These are phyloP conservation scores for Quercus suber DNA, from an alignment of 306 rosid genomes.

Conservation along the genomic window DNA sequence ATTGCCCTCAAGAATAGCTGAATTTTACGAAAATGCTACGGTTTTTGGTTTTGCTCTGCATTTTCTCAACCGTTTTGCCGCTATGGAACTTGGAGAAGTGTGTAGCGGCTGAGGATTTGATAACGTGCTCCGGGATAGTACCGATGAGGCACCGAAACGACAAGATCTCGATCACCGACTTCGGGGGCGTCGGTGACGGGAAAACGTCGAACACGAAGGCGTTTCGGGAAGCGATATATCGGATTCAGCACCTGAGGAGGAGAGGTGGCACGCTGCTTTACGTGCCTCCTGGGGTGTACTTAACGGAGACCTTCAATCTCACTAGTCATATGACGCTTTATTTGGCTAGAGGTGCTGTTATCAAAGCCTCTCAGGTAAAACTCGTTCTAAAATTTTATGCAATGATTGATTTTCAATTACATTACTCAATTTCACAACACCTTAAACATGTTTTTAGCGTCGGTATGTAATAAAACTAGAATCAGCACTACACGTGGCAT, in stretches of 20 bases:
- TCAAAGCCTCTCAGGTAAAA: constrained; percentile 68
- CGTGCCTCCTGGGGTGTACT: constrained; percentile 74
- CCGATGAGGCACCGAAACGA: constrained; percentile 51
- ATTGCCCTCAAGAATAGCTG: background rate
- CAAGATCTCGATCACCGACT: constrained; percentile 61
- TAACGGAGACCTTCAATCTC: constrained; percentile 75
- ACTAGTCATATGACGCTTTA: constrained; percentile 80
- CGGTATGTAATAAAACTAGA: too few relatives aligned
- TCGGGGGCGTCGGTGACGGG: constrained; percentile 83
- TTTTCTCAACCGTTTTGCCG: constrained; percentile 6
- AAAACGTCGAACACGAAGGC: constrained; percentile 69
- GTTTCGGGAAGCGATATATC: constrained; percentile 63
- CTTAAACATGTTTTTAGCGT: too few relatives aligned
- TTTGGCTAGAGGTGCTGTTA: constrained; percentile 75
- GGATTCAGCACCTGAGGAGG: constrained; percentile 57
- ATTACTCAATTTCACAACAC: too few relatives aligned
- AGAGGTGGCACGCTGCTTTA: constrained; percentile 76
- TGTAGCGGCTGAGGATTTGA: constrained; percentile 12
- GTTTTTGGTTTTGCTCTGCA: constrained; percentile 27
- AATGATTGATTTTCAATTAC: too few relatives aligned
- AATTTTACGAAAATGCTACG: constrained; percentile 28
- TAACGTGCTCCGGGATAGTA: constrained; percentile 72
- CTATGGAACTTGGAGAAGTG: background rate
- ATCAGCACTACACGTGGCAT: too few relatives aligned
- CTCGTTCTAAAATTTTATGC: background rate